Evolutionary conservation across 2,329 filamentous ascomycete genomes (phyloP).

Genomic region (Fusarium sp.): DNA sequence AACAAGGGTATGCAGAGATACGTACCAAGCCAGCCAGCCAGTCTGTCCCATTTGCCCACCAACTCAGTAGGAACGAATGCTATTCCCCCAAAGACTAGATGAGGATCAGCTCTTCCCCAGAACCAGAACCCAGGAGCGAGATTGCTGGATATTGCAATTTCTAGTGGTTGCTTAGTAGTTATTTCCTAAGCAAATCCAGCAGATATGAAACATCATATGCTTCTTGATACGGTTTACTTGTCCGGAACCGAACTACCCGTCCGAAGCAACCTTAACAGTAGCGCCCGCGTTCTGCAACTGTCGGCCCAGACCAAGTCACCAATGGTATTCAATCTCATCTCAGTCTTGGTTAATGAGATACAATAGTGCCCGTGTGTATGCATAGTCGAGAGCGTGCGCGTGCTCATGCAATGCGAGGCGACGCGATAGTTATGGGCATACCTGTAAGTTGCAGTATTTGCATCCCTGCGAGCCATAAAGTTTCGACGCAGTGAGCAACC

Average conservation of each 20-base stretch:
- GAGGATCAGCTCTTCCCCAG: conserved; percentile 26
- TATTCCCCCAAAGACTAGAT: conserved; percentile 14
- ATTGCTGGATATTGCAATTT: conserved; percentile 2
- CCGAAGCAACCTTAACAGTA: conserved; percentile 28
- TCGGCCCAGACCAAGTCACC: conserved; percentile 41
- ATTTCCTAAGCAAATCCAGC: not conserved
- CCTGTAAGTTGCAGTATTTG: conserved; percentile 23
- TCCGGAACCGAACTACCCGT: conserved; percentile 16
- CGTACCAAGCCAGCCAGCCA: conserved; percentile 12
- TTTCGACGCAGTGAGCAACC: conserved; percentile 21
- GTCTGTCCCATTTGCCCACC: conserved; percentile 17
- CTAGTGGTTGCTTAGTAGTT: not conserved
- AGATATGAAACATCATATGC: not conserved
- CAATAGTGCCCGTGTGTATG: conserved; percentile 3
- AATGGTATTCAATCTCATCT: conserved; percentile 11
- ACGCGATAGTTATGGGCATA: conserved; percentile 26
- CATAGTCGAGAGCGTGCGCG: conserved; percentile 7
- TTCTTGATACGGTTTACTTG: not conserved
- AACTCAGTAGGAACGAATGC: conserved; percentile 22
- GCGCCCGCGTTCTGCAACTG: conserved; percentile 36
- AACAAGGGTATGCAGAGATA: conserved; percentile 30
- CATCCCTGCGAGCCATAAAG: conserved; percentile 32
- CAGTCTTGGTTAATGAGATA: conserved; percentile 7
- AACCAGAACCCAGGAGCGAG: conserved; percentile 7
- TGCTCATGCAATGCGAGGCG: conserved; percentile 19